A percentile compares a stretch with the other conserved stretches of the same genome.
Evolutionary conservation across 139 green algal species (phyloP).

Genomic region (Auxenochlorella pyrenoidosa): DNA sequence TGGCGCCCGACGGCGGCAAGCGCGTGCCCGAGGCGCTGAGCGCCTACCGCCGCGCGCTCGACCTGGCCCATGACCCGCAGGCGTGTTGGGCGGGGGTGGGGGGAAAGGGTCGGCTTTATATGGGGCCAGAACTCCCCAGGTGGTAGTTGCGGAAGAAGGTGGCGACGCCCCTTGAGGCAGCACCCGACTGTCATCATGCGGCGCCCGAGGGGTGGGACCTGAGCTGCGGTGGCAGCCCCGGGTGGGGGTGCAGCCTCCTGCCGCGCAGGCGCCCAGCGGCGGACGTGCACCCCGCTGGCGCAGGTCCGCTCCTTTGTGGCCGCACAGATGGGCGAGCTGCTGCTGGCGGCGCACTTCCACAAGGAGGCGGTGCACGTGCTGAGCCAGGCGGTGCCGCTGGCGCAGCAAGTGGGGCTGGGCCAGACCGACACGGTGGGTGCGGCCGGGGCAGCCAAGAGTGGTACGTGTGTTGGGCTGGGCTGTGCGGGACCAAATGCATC

Average conservation of each 20-base stretch:
- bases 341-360: slow-evolving; percentile 46
- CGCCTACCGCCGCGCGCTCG: slow-evolving; percentile 54
- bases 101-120: no score
- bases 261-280: no score
- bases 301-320: not conserved
- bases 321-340: slow-evolving; percentile 60
- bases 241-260: no score
- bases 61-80: not conserved
- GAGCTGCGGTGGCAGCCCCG: no score
- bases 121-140: no score
- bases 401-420: not conserved
- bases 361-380: slow-evolving; percentile 29
- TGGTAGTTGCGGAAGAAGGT: no score
- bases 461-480: no score
- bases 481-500: no score
- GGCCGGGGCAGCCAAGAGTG: no score
- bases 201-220: no score
- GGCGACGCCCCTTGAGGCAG: no score
- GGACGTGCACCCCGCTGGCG: not conserved
- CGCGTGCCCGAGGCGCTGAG: slow-evolving; percentile 58
- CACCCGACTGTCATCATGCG: no score
- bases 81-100: not conserved
- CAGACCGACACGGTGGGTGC: not conserved
- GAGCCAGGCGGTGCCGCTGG: not conserved
- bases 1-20: slow-evolving; percentile 57